A percentile compares a stretch with the other conserved stretches of the same genome.
These are phyloP conservation scores for Leccinum subgranulosum DNA, from an alignment of 768 basidiomycete species.

Conservation along the genomic window DNA sequence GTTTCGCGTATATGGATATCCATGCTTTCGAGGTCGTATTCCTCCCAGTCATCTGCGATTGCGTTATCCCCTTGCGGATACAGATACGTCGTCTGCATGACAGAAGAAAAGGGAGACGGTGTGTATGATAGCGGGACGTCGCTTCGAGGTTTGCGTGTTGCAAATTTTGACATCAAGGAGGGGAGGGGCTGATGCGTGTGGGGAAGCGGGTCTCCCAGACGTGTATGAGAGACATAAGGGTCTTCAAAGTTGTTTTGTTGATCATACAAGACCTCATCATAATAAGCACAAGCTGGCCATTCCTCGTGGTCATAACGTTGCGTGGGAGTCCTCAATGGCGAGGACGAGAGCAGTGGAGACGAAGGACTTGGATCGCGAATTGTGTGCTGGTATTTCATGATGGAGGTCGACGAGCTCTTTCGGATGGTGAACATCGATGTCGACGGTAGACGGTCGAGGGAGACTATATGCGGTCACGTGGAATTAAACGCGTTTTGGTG, in stretches of 20 bases:
- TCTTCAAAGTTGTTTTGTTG: background rate
- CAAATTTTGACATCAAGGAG: slow-evolving; percentile 17
- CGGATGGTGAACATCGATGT: slow-evolving; percentile 29
- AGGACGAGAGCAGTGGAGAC: slow-evolving; percentile 21
- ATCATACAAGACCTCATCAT: slow-evolving; percentile 1
- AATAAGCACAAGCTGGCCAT: slow-evolving; percentile 4
- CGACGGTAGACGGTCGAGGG: slow-evolving; percentile 14
- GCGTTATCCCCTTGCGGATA: slow-evolving; percentile 15
- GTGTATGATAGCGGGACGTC: background rate
- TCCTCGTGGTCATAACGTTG: slow-evolving; percentile 1
- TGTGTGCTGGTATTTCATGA: background rate
- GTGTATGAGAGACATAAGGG: slow-evolving; percentile 4
- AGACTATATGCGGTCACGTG: slow-evolving; percentile 32
- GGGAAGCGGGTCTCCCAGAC: background rate
- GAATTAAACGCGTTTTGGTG: slow-evolving; percentile 32
- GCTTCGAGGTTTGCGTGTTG: background rate
- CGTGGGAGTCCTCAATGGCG: slow-evolving; percentile 14
- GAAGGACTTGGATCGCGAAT: slow-evolving; percentile 6
- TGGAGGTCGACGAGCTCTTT: slow-evolving; percentile 22
- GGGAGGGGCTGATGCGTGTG: slow-evolving; percentile 12
- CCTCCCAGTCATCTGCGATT: slow-evolving; percentile 21
- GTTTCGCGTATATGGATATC: slow-evolving; percentile 42
- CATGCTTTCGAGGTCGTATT: slow-evolving; percentile 32
- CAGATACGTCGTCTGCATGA: background rate
- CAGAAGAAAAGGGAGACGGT: slow-evolving; percentile 1